Evolutionary conservation across 2,329 filamentous ascomycete species (phyloP), one percentile per base, ranked within the genome.

Genomic region (Talaromyces sp.): DNA sequence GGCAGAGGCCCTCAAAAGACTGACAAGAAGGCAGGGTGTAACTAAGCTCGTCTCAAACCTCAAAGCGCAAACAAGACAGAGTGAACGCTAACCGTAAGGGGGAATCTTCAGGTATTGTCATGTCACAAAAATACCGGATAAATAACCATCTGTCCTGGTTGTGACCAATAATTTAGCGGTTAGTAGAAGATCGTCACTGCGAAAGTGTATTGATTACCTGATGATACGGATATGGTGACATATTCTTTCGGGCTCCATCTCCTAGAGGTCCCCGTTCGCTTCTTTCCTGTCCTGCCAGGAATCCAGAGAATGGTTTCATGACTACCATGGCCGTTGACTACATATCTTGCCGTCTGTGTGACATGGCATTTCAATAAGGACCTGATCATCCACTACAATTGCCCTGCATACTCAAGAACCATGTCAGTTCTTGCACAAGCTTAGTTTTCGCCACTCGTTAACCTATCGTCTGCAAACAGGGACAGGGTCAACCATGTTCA

Each of bases 401-500:
- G n/a, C n/a, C n/a, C n/a, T n/a, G n/a, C 31, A 21, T 8, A 37
- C 5, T 14, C 31, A 31, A 54, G 8, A 25, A 50, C 16, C 16
- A 28, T 44, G 39, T 11, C 25, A 28, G n/a, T n/a, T 31, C 57
- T 40, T 44, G 25, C 31, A 60, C 58, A 52, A 60, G 44, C 58
- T 52, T 40, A 40, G 52, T 21, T 31, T 16, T 25, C 25, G 48
- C 48, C 48, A 18, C 48, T 12, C 8, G 3, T 46, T 11, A 2
- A 28, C 28, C 28, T 28, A 28, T 28, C 28, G 28, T 28, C 3
- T 28, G 6, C 28, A 6, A 28, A 12, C 6, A n/a, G n/a, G n/a
- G 48, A 21, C 50, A 21, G 50, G 50, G 31, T 25, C 6, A 18
- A 31, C 23, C 50, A 83, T 84, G 82, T 84, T 84, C 66, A 84